These are phyloP conservation scores for Ballota nigra DNA, from an alignment of 257 asterid genomes.

Conservation along the genomic window DNA sequence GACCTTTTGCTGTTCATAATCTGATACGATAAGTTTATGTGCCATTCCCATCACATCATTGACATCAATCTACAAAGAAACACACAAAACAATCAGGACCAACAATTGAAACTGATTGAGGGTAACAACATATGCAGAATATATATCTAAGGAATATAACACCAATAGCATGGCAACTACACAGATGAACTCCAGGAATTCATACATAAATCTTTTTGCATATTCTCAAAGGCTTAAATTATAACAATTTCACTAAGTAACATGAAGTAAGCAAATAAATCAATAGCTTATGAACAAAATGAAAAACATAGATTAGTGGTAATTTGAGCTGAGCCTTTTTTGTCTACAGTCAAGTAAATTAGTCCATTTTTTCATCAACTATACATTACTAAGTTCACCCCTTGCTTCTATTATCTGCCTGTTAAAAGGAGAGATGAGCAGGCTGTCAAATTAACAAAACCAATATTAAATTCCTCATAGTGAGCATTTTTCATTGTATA, in stretches of 20 bases:
- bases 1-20: conserved; percentile 83
- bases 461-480: not conserved
- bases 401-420: not conserved
- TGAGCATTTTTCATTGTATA: conserved; percentile 3
- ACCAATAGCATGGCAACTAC: not conserved
- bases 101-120: conserved; percentile 5
- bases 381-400: not conserved
- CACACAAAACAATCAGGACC: conserved; percentile 20
- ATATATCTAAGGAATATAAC: conserved; percentile 2
- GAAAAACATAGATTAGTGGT: not conserved
- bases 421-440: not conserved
- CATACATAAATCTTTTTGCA: conserved; percentile 3
- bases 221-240: not conserved
- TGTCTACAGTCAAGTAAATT: not conserved
- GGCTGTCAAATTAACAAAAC: not conserved
- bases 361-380: conserved; percentile 5
- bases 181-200: not conserved
- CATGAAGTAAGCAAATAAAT: conserved; percentile 10
- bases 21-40: conserved; percentile 61
- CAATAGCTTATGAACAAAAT: conserved; percentile 19
- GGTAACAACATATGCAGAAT: conserved; percentile 17
- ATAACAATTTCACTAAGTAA: conserved; percentile 1
- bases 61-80: conserved; percentile 59
- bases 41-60: conserved; percentile 66
- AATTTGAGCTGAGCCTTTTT: not conserved